Evolutionary conservation across 1,284 basidiomycete species (phyloP).

Genomic region (Microbotryum lychnidis-dioicae): DNA sequence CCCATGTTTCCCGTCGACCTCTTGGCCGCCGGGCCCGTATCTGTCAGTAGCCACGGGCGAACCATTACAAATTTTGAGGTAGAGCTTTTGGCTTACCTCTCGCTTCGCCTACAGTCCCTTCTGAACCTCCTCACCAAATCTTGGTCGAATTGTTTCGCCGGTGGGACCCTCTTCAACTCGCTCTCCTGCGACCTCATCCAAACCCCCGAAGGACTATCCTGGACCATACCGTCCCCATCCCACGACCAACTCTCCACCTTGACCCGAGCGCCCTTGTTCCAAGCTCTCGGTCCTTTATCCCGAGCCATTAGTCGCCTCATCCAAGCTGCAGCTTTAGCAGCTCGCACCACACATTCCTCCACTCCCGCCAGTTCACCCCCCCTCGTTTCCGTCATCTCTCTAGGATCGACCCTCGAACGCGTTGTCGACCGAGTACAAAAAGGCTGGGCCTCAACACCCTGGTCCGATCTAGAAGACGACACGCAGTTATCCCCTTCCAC

Average conservation of each 20-base stretch:
- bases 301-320: constrained; percentile 29
- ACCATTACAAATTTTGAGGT: no score
- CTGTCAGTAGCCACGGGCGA: constrained; percentile 5
- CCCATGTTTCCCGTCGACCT: constrained; percentile 14
- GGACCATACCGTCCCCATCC: constrained; percentile 22
- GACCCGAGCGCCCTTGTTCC: constrained; percentile 6
- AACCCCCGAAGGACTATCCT: constrained; percentile 15
- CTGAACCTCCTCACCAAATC: constrained; percentile 9
- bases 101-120: constrained; percentile 1
- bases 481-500: constrained; percentile 20
- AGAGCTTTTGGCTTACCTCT: no score
- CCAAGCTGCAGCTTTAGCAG: constrained; percentile 15
- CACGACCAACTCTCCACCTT: constrained; percentile 11
- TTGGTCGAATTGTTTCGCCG: constrained; percentile 21
- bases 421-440: constrained; percentile 7
- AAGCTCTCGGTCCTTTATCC: constrained; percentile 26
- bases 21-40: constrained; percentile 5
- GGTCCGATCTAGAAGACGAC: constrained; percentile 25
- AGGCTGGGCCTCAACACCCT: constrained; percentile 23
- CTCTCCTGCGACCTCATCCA: constrained; percentile 20
- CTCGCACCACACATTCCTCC: background rate
- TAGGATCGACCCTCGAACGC: constrained; percentile 9
- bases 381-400: constrained; percentile 8
- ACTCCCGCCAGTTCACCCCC: background rate
- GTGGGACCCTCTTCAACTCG: constrained; percentile 26